phyloP scores from a whole-genome alignment of 306 rosid genomes.

The Lithocarpus polystachyus region DNA sequence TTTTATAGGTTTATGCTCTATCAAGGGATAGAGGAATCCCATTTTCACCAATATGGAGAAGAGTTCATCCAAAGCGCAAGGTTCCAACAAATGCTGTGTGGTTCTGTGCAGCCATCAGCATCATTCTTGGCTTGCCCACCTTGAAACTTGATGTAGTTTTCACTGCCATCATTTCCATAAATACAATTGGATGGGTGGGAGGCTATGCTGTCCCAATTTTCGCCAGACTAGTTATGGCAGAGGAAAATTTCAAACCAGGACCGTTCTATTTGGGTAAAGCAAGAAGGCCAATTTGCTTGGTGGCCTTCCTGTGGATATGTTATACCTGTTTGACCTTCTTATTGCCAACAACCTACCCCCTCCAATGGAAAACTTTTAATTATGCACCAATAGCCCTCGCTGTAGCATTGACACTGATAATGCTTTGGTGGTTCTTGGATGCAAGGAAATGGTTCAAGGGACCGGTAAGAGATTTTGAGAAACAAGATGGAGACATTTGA shows the following conservation, averaged over 20 bases:
- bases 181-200: neutral
- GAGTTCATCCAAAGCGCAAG: neutral
- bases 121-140: neutral
- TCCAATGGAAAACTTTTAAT: neutral
- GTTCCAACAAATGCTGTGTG: neutral
- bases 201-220: neutral
- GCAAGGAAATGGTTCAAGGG: constrained; percentile 39
- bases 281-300: neutral
- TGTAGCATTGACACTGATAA: neutral
- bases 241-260: neutral
- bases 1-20: neutral
- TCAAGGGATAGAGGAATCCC: neutral
- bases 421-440: neutral
- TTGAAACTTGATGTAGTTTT: neutral
- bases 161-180: neutral
- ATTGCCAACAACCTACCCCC: neutral
- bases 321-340: neutral
- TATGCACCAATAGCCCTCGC: neutral
- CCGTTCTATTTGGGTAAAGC: constrained; percentile 7
- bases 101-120: neutral
- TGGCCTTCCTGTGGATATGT: neutral
- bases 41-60: neutral
- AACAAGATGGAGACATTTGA: neutral
- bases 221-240: neutral
- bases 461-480: constrained; percentile 29